Evolutionary conservation across 2,329 filamentous ascomycete genomes (phyloP).

Genomic region (Aspergillus ustus): DNA sequence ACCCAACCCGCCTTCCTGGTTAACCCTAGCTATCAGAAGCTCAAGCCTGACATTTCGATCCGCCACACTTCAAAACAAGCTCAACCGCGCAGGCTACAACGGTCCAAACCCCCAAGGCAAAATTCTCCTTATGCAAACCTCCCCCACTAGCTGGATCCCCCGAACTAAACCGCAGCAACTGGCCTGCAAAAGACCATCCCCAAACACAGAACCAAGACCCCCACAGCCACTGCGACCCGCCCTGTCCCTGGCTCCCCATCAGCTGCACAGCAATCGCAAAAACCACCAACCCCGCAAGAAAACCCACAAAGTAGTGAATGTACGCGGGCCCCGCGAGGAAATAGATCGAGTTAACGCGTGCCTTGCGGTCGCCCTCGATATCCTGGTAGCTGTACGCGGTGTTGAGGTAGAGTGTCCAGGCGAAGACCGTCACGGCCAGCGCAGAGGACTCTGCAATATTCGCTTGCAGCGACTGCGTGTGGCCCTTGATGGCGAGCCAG

Average conservation of each 20-base stretch:
- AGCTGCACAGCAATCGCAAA: neutral
- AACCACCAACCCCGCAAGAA: slow-evolving; percentile 6
- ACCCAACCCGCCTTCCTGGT: too few relatives aligned
- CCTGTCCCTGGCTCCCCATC: neutral
- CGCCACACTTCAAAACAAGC: neutral
- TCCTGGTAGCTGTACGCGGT: slow-evolving; percentile 24
- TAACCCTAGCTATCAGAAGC: too few relatives aligned
- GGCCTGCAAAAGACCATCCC: neutral
- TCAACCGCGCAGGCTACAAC: neutral
- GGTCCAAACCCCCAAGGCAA: neutral
- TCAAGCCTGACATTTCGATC: too few relatives aligned
- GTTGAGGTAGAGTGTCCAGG: slow-evolving; percentile 19
- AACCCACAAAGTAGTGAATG: slow-evolving; percentile 13
- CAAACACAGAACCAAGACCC: slow-evolving; percentile 18
- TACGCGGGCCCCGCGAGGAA: slow-evolving; percentile 12
- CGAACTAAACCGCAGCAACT: slow-evolving; percentile 11
- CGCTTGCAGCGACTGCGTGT: neutral
- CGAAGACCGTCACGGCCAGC: slow-evolving; percentile 12
- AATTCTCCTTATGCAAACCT: slow-evolving; percentile 11
- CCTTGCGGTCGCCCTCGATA: slow-evolving; percentile 15
- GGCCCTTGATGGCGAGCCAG: slow-evolving; percentile 12
- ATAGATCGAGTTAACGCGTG: slow-evolving; percentile 18
- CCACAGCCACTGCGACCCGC: slow-evolving; percentile 18
- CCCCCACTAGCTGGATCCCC: slow-evolving; percentile 13
- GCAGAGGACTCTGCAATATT: neutral